Conservation (phyloP, 148 eudicot species). For the Rhododendron kiyosumense region DNA sequence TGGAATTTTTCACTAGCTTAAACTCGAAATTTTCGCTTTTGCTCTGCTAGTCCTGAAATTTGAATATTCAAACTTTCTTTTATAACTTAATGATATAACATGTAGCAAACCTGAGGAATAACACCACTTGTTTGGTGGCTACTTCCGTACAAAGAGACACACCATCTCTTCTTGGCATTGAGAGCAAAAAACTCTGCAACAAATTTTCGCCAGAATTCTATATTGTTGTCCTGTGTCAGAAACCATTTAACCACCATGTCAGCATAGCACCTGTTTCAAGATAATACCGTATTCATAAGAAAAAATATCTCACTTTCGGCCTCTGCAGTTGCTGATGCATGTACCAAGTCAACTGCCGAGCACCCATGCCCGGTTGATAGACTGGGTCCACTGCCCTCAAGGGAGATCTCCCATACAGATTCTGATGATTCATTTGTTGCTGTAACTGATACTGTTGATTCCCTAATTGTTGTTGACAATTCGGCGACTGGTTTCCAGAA, state of each 20-base stretch:
- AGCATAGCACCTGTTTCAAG: background rate
- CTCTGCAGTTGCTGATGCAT: slow-evolving; percentile 54
- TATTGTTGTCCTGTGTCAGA: slow-evolving; percentile 51
- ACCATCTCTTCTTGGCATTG: slow-evolving; percentile 74
- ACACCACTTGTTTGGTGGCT: slow-evolving; percentile 36
- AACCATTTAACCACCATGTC: background rate
- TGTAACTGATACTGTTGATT: slow-evolving; percentile 41
- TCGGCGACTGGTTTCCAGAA: slow-evolving; percentile 41
- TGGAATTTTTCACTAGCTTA: background rate
- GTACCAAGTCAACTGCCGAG: slow-evolving; percentile 47
- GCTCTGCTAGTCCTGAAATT: background rate
- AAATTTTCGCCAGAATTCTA: slow-evolving; percentile 66
- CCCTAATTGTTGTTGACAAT: slow-evolving; percentile 43
- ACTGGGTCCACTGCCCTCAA: slow-evolving; percentile 11
- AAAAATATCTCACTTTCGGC: slow-evolving; percentile 36
- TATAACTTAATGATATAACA: background rate
- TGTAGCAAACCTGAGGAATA: slow-evolving; percentile 53
- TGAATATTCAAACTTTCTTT: background rate
- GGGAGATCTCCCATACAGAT: slow-evolving; percentile 39
- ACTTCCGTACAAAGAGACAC: slow-evolving; percentile 69
- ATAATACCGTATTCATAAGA: background rate
- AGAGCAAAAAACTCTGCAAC: slow-evolving; percentile 67
- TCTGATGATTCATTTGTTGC: slow-evolving; percentile 38
- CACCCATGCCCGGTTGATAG: slow-evolving; percentile 56
- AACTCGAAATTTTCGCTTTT: background rate